Evolutionary conservation across 768 basidiomycete species (phyloP), one percentile per base, ranked within the genome.

Genomic region (Xerocomus potaroensis): DNA sequence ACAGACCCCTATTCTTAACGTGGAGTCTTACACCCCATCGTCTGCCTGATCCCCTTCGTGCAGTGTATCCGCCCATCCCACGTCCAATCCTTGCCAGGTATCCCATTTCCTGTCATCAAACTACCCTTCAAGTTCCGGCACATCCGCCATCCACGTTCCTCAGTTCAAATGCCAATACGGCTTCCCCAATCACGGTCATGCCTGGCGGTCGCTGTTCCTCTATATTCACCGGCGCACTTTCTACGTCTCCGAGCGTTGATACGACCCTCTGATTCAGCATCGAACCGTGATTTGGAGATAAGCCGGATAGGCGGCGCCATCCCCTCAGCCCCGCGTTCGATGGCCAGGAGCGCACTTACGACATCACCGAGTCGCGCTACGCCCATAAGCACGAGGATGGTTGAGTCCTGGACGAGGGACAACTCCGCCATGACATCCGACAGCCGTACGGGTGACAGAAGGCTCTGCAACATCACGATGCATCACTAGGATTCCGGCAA

Each of bases 111-210:
- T 61, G 1, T 68, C 67, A 4, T 69, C 75, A 51, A 92, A 65
- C 90, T 89, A 92, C 47, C 55, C 66, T 26, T 42, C 51, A 18
- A 89, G 64, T 81, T 0, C 91, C 91, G 16, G 44, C 54, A 12
- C 42, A 47, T 0, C 79, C 83, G 65, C 87, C 83, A 35, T 59
- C 47, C 8, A 56, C 59, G 4, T 46, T 34, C 47, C 26, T 46
- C 14, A 56, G 44, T 14, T 54, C 60, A 35, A 98, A 67, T 30
- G 87, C 83, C 52, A 92, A 63, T 9, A 87, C 86, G 2, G 84
- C 77, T 94, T 94, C 98, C 2, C 96, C 96, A 55, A 99, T 75
- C 24, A 97, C 76, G 63, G 98, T 87, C 88, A 99, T 93, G 8
- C 93, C 96, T 0, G 96, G 96, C 15, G 94, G 92, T 29, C 94